These are phyloP conservation scores for Dactylellina parvicollis DNA, from an alignment of 2,329 filamentous ascomycete species.

Conservation along the genomic window DNA sequence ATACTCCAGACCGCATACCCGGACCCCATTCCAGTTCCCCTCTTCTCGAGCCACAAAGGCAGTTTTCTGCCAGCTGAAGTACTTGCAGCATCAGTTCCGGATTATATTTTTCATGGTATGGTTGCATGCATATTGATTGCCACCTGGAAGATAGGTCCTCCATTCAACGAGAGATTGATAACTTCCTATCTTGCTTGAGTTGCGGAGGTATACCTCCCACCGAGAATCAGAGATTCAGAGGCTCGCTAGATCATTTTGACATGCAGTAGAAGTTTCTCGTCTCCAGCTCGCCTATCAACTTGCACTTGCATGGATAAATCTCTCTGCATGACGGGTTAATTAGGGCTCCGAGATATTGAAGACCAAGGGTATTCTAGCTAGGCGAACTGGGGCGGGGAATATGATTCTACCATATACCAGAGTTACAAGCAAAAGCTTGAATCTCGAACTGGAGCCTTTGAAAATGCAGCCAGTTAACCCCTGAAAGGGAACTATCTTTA, in stretches of 20 bases:
- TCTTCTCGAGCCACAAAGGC: not conserved
- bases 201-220: no score
- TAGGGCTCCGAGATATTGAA: slow-evolving; percentile 19
- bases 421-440: slow-evolving; percentile 10
- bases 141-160: no score
- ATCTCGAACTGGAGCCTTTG: slow-evolving; percentile 7
- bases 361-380: slow-evolving; percentile 10
- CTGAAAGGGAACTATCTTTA: slow-evolving; percentile 12
- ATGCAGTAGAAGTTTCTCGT: slow-evolving; percentile 36
- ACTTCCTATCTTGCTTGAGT: no score
- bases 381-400: slow-evolving; percentile 14
- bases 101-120: slow-evolving; percentile 18
- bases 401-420: not conserved
- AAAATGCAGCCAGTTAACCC: slow-evolving; percentile 23
- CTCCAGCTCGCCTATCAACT: slow-evolving; percentile 43
- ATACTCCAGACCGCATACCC: slow-evolving; percentile 24
- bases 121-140: slow-evolving; percentile 32
- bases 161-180: no score
- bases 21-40: slow-evolving; percentile 18
- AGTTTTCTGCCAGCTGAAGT: slow-evolving; percentile 1
- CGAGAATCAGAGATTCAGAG: no score
- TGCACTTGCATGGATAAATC: slow-evolving; percentile 29
- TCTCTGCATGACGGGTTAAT: slow-evolving; percentile 35
- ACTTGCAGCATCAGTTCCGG: slow-evolving; percentile 1
- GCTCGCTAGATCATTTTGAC: slow-evolving; percentile 20